Percentiles rank a stretch among this genome's conserved stretches.
phyloP scores from a whole-genome alignment of 805 yeast genomes.

The Pichia nanzhaoensis region DNA sequence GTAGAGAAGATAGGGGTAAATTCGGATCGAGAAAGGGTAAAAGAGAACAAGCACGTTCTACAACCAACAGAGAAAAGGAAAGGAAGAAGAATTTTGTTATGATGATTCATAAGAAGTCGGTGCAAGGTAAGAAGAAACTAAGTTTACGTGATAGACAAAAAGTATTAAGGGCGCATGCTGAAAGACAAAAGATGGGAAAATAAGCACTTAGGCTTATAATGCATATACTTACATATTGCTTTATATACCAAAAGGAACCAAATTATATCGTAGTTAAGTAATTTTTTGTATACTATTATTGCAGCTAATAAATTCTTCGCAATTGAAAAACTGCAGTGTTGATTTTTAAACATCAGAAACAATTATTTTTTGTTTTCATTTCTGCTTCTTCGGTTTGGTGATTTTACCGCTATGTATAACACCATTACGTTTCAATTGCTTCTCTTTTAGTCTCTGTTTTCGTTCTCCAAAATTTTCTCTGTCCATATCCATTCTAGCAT shows the following conservation, averaged over 20 bases:
- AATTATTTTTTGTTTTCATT: background rate
- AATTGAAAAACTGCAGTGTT: too few relatives aligned
- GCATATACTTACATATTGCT: too few relatives aligned
- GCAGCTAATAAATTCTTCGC: too few relatives aligned
- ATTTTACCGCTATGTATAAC: conserved; percentile 3
- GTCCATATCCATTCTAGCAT: conserved; percentile 91
- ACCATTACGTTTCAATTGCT: conserved; percentile 10
- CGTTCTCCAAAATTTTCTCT: conserved; percentile 78
- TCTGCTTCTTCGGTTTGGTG: conserved; percentile 4
- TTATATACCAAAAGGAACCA: too few relatives aligned
- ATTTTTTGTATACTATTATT: too few relatives aligned
- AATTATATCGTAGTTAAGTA: too few relatives aligned
- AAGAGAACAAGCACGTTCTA: conserved; percentile 70
- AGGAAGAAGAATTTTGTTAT: conserved; percentile 98
- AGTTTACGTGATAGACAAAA: conserved; percentile 88
- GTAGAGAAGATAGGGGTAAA: conserved; percentile 87
- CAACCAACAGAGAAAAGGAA: conserved; percentile 93
- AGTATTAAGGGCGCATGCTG: conserved; percentile 76
- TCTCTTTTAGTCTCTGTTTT: conserved; percentile 19
- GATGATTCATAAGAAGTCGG: conserved; percentile 95
- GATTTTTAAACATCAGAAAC: too few relatives aligned
- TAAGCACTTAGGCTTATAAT: background rate
- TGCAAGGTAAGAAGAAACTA: conserved; percentile 87
- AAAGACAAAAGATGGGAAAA: conserved; percentile 69
- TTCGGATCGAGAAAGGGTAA: conserved; percentile 86